Evolutionary conservation across 2,329 filamentous ascomycete species (phyloP), one percentile per base, ranked within the genome.

Genomic region (Colletotrichum horii): DNA sequence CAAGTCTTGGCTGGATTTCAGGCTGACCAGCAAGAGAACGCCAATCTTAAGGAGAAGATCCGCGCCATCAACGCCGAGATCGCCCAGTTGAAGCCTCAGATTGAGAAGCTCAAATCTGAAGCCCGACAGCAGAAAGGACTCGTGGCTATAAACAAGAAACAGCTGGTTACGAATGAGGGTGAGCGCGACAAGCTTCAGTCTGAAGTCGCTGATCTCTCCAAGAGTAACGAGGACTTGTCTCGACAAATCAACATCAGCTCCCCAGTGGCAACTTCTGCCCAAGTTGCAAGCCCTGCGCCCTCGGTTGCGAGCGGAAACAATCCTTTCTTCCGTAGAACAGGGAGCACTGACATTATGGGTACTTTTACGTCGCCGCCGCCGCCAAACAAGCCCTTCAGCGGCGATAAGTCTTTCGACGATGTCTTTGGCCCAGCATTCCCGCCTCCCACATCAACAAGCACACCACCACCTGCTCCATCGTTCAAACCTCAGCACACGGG

Each of bases 81-180:
- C 79, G 90, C 92, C 22, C 93, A 96, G 84, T 87, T 98, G 55
- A 97, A 96, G 84, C 96, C 96, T 36, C 93, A 96, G 79, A 92
- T 99, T 68, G 97, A 99, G 83, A 98, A 98, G 88, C 90, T 98
- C 80, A 96, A 94, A 83, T 95, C 94, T 15, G 96, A 98, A 80
- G 96, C 96, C 30, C 93, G 97, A 56, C 97, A 98, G 84, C 96
- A 98, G 82, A 98, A 98, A 87, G 97, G 97, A 22, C 89, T 98
- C 78, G 96, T 98, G 34, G 96, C 97, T 58, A 99, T 99, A 86
- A 98, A 98, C 87, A 98, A 97, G 89, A 99, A 99, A 87, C 97
- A 99, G 85, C 88, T 98, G 76, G 92, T 94, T 43, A 98, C 96
- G 1, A 95, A 94, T 73, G 97, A 99, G 84, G 91, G 91, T 64